These are phyloP conservation scores for Leishmania gerbilli DNA, from an alignment of 208 protist genomes.

Conservation along the genomic window DNA sequence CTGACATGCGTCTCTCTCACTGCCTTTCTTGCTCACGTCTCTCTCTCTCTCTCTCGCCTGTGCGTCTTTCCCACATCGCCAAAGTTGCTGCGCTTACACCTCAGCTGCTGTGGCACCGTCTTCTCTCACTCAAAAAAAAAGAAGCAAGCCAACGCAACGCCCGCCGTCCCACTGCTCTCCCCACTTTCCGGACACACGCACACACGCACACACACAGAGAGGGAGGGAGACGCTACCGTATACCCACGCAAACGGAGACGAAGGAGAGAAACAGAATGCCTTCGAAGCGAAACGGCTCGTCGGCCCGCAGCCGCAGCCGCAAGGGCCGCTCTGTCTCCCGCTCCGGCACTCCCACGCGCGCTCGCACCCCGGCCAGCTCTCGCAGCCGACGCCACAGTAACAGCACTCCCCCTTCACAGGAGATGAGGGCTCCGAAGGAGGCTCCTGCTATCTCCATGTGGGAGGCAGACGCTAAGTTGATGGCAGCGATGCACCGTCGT, in stretches of 20 bases:
- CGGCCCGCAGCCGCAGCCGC: slow-evolving; percentile 24
- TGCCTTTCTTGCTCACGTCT: neutral
- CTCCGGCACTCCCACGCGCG: slow-evolving; percentile 20
- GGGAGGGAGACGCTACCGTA: neutral
- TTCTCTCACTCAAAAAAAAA: neutral
- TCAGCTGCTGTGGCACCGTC: neutral
- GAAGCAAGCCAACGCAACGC: neutral
- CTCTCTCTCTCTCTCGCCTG: neutral
- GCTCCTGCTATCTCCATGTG: slow-evolving; percentile 12
- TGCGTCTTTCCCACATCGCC: neutral
- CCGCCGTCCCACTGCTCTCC: neutral
- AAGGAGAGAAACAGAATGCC: slow-evolving; percentile 12
- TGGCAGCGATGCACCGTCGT: slow-evolving; percentile 56
- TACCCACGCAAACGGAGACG: neutral
- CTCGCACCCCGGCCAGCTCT: slow-evolving; percentile 19
- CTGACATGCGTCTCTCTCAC: neutral
- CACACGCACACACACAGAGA: no score
- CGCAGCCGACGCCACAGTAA: slow-evolving; percentile 18
- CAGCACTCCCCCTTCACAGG: slow-evolving; percentile 11
- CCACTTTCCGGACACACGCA: neutral
- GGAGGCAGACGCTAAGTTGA: slow-evolving; percentile 39
- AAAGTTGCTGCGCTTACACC: neutral
- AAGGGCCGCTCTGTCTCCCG: slow-evolving; percentile 12
- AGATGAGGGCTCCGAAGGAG: slow-evolving; percentile 7
- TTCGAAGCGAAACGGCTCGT: slow-evolving; percentile 23